Evolutionary conservation across 2,329 filamentous ascomycete genomes (phyloP).

Genomic region (Elsinoe batatas): DNA sequence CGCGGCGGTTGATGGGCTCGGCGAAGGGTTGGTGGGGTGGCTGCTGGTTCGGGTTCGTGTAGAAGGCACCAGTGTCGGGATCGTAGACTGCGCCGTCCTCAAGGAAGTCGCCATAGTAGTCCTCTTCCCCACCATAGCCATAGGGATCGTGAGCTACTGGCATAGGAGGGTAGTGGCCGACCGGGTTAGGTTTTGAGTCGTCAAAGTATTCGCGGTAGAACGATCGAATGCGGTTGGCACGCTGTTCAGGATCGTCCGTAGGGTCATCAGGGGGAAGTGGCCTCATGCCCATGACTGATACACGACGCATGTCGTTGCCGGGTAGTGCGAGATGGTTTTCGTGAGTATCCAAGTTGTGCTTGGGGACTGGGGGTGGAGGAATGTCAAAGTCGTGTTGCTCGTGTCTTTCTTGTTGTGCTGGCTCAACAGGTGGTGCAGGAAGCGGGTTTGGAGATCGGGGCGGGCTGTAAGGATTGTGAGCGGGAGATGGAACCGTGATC

Average conservation of each 20-base stretch:
- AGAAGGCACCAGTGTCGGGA: constrained; percentile 54
- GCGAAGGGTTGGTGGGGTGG: constrained; percentile 52
- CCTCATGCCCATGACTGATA: constrained; percentile 55
- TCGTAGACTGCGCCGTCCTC: constrained; percentile 49
- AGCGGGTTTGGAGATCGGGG: constrained; percentile 5
- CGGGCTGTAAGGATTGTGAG: constrained; percentile 10
- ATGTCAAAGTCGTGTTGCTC: constrained; percentile 3
- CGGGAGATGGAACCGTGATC: constrained; percentile 10
- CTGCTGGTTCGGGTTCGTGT: constrained; percentile 34
- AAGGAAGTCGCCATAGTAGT: constrained; percentile 61
- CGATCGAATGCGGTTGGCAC: constrained; percentile 91
- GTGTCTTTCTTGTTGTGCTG: not conserved
- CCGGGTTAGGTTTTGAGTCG: constrained; percentile 51
- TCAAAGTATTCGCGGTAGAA: constrained; percentile 99
- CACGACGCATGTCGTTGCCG: constrained; percentile 35
- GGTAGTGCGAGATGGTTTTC: not conserved
- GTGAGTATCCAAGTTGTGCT: constrained; percentile 7
- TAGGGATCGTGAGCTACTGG: constrained; percentile 24
- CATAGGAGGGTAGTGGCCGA: constrained; percentile 19
- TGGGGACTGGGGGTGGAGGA: not conserved
- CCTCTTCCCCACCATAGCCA: constrained; percentile 55
- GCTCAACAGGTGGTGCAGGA: not conserved
- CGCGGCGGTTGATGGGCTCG: constrained; percentile 74
- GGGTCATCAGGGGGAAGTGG: constrained; percentile 82
- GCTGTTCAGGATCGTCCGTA: constrained; percentile 81